phyloP scores from a whole-genome alignment of 495 filamentous ascomycete genomes.

The Podospora appendiculata region DNA sequence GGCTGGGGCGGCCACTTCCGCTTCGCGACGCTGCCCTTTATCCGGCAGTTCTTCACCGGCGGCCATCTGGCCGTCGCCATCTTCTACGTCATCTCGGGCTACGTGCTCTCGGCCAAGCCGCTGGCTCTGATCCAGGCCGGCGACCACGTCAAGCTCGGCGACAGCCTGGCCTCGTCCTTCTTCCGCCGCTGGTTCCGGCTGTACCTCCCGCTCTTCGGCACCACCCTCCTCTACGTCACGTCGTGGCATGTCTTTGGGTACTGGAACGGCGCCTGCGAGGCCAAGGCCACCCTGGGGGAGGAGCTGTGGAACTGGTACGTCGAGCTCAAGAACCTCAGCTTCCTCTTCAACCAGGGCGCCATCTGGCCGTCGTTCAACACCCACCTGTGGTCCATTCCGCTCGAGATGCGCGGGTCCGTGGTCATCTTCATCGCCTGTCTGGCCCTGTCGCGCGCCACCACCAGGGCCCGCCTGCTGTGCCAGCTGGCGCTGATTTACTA shows the following conservation, averaged over 20 bases:
- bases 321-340: slow-evolving; percentile 54
- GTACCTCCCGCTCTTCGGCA: slow-evolving; percentile 31
- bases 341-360: slow-evolving; percentile 41
- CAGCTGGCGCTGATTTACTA: slow-evolving; percentile 24
- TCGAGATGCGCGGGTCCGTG: slow-evolving; percentile 36
- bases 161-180: slow-evolving; percentile 24
- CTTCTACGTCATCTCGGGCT: slow-evolving; percentile 43
- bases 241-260: slow-evolving; percentile 43
- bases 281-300: slow-evolving; percentile 27
- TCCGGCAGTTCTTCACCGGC: slow-evolving; percentile 36
- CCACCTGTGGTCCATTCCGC: slow-evolving; percentile 36
- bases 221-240: slow-evolving; percentile 41
- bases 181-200: slow-evolving; percentile 29
- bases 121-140: slow-evolving; percentile 33
- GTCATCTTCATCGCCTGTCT: slow-evolving; percentile 38
- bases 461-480: slow-evolving; percentile 26
- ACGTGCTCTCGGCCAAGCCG: slow-evolving; percentile 45
- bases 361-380: slow-evolving; percentile 28
- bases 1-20: slow-evolving; percentile 26
- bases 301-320: slow-evolving; percentile 49
- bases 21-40: slow-evolving; percentile 28
- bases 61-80: slow-evolving; percentile 45
- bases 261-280: slow-evolving; percentile 24
- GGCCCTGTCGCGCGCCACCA: slow-evolving; percentile 31
- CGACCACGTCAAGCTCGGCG: slow-evolving; percentile 21